Base-by-base conservation (phyloP, 495 filamentous ascomycete genomes). In the Aspergillus ostianus region DNA sequence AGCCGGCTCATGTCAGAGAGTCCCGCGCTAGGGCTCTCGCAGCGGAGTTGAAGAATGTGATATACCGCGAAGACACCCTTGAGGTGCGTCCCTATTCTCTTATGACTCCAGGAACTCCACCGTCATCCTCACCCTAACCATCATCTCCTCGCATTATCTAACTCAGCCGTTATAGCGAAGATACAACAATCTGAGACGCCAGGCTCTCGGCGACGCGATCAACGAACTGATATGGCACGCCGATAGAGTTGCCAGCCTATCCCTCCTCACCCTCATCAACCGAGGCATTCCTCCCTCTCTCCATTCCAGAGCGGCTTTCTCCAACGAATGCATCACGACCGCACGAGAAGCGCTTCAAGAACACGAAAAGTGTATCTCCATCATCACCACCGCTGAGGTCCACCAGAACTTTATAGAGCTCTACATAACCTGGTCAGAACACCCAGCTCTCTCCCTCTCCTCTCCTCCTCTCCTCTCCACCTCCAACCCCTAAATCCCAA, bases 211-310 rank as follows among this genome's bases (percentile, higher is more conserved):
- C 21, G 47, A 48, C 36, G 53, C 49, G 2, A 55, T 54, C 41
- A 32, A 59, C 50, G 51, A 54, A 53, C 56, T 49, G 41, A 55
- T 51, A 18, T 47, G 4, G 32, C 62, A 50, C n/a, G 59, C 59
- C 36, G 62, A 67, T 29, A 2, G 48, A 12, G 62, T 63, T 27
- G 23, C 46, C 13, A 27, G 52, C 4, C 57, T 64, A 12, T 63
- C 47, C 17, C 59, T 67, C 36, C 47, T 63, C 13, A 61, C 65
- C 27, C 62, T 63, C 26, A 59, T 67, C 32, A 58, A 64, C 41
- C 57, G 62, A 21, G 36, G 27, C 20, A 63, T 65, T 21, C 47
- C 59, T 3, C 55, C 56, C 4, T 20, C 53, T 13, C 55, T 52
- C 2, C 23, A 20, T 23, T 67, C 65, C 3, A 41, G 23, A 15